A percentile compares a stretch with the other conserved stretches of the same genome.
These are phyloP conservation scores for Berberis thunbergii DNA, from an alignment of 164 flowering plant genomes.

Conservation along the genomic window DNA sequence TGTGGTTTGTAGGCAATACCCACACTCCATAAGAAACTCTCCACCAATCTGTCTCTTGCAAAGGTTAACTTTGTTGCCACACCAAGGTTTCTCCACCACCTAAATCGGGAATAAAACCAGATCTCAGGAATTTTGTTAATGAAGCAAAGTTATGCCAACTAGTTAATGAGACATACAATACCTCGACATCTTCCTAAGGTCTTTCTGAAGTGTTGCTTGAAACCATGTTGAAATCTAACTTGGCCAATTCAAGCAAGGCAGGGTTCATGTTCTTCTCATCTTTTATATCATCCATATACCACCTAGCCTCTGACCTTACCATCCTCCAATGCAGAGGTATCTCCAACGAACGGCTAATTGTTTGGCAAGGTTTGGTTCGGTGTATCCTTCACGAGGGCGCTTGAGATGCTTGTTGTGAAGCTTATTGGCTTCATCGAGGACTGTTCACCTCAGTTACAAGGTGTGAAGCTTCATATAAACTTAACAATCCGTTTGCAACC, in stretches of 20 bases:
- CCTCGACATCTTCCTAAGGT: background rate
- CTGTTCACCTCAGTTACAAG: conserved; percentile 1
- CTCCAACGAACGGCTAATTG: conserved; percentile 1
- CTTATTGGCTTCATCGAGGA: background rate
- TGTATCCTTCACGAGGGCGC: background rate
- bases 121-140: background rate
- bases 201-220: background rate
- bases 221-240: conserved; percentile 8
- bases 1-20: conserved; percentile 28
- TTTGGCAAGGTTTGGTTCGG: background rate
- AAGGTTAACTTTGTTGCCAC: conserved; percentile 18
- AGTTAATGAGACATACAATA: background rate
- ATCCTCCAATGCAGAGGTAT: conserved; percentile 7
- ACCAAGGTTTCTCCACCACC: conserved; percentile 44
- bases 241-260: conserved; percentile 4
- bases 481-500: conserved; percentile 4
- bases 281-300: conserved; percentile 3
- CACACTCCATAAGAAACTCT: conserved; percentile 27
- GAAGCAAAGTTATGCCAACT: background rate
- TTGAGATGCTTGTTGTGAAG: background rate
- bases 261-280: background rate
- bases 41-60: conserved; percentile 35
- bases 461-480: conserved; percentile 10
- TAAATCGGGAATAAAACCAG: conserved; percentile 5
- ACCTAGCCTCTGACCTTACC: conserved; percentile 4